A percentile compares a stretch with the other conserved stretches of the same genome.
Evolutionary conservation across 2,329 filamentous ascomycete genomes (phyloP).

Genomic region (Trichoderma polysporum): DNA sequence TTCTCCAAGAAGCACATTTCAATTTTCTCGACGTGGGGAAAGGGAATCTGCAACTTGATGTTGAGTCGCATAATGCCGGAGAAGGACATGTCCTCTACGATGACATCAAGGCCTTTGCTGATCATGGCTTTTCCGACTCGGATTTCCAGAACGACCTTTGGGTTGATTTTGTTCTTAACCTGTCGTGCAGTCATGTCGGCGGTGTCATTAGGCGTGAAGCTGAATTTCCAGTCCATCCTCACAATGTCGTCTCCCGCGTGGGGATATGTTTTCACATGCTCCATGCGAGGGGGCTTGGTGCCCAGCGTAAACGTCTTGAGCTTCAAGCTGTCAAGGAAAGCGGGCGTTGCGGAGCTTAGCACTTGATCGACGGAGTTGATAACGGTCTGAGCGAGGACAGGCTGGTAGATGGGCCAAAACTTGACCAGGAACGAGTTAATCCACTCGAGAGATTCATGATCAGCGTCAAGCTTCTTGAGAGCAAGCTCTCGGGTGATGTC

Average conservation of each 20-base stretch:
- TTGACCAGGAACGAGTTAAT: slow-evolving; percentile 98
- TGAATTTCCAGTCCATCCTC: slow-evolving; percentile 99
- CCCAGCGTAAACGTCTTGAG: slow-evolving; percentile 93
- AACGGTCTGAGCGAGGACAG: slow-evolving; percentile 86
- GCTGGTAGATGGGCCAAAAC: slow-evolving; percentile 99
- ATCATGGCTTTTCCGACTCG: slow-evolving; percentile 94
- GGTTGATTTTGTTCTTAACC: slow-evolving; percentile 93
- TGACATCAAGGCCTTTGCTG: slow-evolving; percentile 94
- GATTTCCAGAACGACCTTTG: slow-evolving; percentile 93
- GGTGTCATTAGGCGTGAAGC: slow-evolving; percentile 94
- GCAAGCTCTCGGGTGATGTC: slow-evolving; percentile 88
- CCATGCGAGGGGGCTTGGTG: slow-evolving; percentile 90
- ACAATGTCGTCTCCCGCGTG: slow-evolving; percentile 94
- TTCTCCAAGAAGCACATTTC: slow-evolving; percentile 93
- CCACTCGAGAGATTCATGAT: slow-evolving; percentile 93
- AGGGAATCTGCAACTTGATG: slow-evolving; percentile 93
- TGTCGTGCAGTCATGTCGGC: slow-evolving; percentile 88
- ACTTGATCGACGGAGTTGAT: slow-evolving; percentile 96
- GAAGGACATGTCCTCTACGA: slow-evolving; percentile 97
- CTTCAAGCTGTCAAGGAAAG: slow-evolving; percentile 89
- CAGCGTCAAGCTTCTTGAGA: slow-evolving; percentile 82
- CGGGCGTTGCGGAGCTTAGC: slow-evolving; percentile 84
- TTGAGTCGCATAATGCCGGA: slow-evolving; percentile 95
- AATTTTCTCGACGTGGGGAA: slow-evolving; percentile 90
- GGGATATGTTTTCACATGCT: slow-evolving; percentile 97